phyloP scores from a whole-genome alignment of 371 early-diverging fungal species.

The Zancudomyces culisetae region DNA sequence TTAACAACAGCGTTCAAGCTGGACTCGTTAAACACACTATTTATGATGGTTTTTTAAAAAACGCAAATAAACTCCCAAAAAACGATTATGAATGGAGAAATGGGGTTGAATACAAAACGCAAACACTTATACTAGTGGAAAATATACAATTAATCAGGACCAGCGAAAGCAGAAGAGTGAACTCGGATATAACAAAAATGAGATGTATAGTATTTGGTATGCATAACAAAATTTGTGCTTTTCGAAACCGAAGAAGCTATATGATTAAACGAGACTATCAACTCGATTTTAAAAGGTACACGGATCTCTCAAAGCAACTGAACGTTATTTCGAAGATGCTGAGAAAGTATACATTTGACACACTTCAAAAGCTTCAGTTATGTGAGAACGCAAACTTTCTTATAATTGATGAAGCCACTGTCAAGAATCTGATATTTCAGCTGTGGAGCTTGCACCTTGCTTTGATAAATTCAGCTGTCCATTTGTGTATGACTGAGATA shows the following conservation, averaged over 20 bases:
- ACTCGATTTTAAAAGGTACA: not conserved
- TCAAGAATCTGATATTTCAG: not conserved
- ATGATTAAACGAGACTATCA: not conserved
- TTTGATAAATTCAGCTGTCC: not conserved
- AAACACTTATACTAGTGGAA: not conserved
- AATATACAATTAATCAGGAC: not conserved
- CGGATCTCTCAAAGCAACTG: not conserved
- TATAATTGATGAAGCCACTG: not conserved
- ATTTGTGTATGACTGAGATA: not conserved
- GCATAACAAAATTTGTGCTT: not conserved
- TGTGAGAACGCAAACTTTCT: not conserved
- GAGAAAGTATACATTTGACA: not conserved
- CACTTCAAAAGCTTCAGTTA: not conserved
- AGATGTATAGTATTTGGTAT: not conserved
- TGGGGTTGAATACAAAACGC: not conserved
- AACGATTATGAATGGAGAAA: not conserved
- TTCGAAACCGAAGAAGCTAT: not conserved
- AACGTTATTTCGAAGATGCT: not conserved
- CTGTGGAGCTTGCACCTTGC: not conserved
- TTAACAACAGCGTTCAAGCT: not conserved
- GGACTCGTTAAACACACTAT: not conserved
- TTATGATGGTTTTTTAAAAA: not conserved
- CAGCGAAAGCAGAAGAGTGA: not conserved
- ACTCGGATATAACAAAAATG: not conserved
- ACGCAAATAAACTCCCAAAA: not conserved